Base-by-base conservation (phyloP, 805 yeast genomes). In the Candida anglica region DNA sequence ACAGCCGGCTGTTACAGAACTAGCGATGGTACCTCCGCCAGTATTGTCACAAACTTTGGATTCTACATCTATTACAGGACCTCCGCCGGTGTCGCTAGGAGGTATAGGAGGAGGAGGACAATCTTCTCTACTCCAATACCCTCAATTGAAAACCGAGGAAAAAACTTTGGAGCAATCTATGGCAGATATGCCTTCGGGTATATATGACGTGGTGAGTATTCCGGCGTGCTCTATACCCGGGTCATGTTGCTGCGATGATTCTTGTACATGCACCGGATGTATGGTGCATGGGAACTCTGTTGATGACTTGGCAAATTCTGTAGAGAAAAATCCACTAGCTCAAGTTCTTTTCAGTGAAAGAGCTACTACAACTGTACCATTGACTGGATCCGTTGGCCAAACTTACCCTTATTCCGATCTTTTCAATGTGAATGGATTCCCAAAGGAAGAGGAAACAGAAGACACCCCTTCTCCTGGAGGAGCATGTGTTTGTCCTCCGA, bases 241-340 rank as follows among this genome's bases (percentile, higher is more conserved):
- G 11, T 9, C 23, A 9, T 66, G 73, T 40, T 40, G 50, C 23
- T 66, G 73, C 44, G 57, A 52, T 20, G 58, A 52, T 10, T 50
- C 52, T 26, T 66, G 73, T 41, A 24, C 48, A 6, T 66, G 73
- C 43, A 57, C 49, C 10, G 60, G 62, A 4, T 66, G 73, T 35
- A 44, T 47, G 18, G 55, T 52, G 1, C 73, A 66, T 46, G 58
- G 56, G 10, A 55, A 51, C 26, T 30, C 36, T 4, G 11, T 21
- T 11, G 23, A 21, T 11, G 23, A 9, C 10, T 9, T 21, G 23
- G 23, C 23, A 9, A 11, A 9, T 11, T 21, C 23, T 11, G n/a
- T n/a, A n/a, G n/a, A n/a, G n/a, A n/a, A n/a, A n/a, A n/a, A n/a
- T n/a, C n/a, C n/a, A n/a, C n/a, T n/a, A n/a, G n/a, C n/a, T n/a